Percentiles rank a stretch among this genome's conserved stretches.
These are phyloP conservation scores for Terfezia boudieri DNA, from an alignment of 495 filamentous ascomycete species.

Conservation along the genomic window DNA sequence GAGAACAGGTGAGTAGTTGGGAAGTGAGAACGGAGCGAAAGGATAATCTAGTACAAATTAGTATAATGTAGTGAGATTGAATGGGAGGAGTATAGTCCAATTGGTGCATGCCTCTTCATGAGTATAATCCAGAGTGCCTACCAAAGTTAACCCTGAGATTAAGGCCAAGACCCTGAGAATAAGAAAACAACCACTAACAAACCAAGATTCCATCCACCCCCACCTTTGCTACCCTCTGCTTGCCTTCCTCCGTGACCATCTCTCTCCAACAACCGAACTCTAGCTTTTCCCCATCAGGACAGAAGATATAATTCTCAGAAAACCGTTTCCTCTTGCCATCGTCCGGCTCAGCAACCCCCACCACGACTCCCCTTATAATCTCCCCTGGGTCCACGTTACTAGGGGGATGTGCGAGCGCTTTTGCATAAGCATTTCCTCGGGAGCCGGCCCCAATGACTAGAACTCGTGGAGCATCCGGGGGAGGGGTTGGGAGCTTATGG, in stretches of 20 bases:
- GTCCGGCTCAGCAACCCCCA: slow-evolving; percentile 64
- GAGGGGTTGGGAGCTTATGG: neutral
- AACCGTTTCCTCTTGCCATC: slow-evolving; percentile 50
- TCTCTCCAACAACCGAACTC: slow-evolving; percentile 53
- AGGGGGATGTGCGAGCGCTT: slow-evolving; percentile 26
- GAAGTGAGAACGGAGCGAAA: neutral
- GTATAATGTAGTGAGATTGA: too few relatives aligned
- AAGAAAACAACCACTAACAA: neutral
- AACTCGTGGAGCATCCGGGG: slow-evolving; percentile 26
- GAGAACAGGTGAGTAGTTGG: slow-evolving; percentile 54
- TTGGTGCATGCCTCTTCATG: slow-evolving; percentile 49
- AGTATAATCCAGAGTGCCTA: slow-evolving; percentile 65
- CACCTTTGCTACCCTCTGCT: slow-evolving; percentile 25
- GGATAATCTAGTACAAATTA: too few relatives aligned
- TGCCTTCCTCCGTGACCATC: slow-evolving; percentile 40
- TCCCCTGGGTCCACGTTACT: slow-evolving; percentile 11
- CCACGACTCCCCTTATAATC: slow-evolving; percentile 39
- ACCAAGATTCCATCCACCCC: slow-evolving; percentile 67
- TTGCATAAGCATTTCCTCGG: slow-evolving; percentile 54
- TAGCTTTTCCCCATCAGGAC: slow-evolving; percentile 28
- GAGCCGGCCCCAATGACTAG: slow-evolving; percentile 78
- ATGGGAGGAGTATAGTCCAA: slow-evolving; percentile 31
- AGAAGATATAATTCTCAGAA: slow-evolving; percentile 35
- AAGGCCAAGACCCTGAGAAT: too few relatives aligned
- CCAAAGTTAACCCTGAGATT: too few relatives aligned